These are phyloP conservation scores for Bryoerythrophyllum caledonicum DNA, from an alignment of 225 moss, liverwort and hornwort genomes.

Conservation along the genomic window DNA sequence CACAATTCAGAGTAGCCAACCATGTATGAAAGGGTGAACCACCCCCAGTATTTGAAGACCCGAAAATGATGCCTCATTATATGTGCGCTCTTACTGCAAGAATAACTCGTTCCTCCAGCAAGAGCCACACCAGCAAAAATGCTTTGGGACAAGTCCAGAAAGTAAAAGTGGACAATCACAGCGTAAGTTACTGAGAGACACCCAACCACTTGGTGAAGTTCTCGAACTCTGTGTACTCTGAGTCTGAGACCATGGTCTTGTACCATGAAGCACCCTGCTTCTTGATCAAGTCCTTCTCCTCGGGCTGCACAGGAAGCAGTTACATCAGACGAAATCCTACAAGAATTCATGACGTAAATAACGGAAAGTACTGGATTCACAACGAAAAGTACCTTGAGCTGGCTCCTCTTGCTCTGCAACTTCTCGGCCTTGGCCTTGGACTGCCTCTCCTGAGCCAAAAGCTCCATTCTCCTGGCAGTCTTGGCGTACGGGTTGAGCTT, in stretches of 20 bases:
- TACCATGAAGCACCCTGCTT: constrained; percentile 83
- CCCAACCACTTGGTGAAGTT: constrained; percentile 85
- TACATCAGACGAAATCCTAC: neutral
- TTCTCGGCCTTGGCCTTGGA: constrained; percentile 81
- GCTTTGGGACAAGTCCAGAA: constrained; percentile 24
- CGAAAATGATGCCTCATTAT: constrained; percentile 28
- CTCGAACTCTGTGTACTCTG: constrained; percentile 89
- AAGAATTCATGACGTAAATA: neutral
- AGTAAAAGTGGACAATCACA: constrained; percentile 22
- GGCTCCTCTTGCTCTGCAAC: constrained; percentile 70
- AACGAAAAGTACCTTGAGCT: constrained; percentile 49
- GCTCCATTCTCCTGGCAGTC: constrained; percentile 84
- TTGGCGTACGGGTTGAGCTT: constrained; percentile 93
- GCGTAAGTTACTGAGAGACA: constrained; percentile 61
- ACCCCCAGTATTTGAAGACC: constrained; percentile 13
- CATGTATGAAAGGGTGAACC: constrained; percentile 27
- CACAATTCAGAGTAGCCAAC: constrained; percentile 2
- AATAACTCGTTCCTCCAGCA: constrained; percentile 3
- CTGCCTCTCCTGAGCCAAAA: constrained; percentile 75
- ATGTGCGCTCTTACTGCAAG: constrained; percentile 15
- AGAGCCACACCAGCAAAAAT: constrained; percentile 23
- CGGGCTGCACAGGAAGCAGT: constrained; percentile 40
- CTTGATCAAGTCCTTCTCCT: constrained; percentile 74
- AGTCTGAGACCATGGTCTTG: constrained; percentile 90
- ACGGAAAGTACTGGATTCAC: no score